Evolutionary conservation across 345 rosid genomes (phyloP).

Genomic region (Lagerstroemia speciosa): DNA sequence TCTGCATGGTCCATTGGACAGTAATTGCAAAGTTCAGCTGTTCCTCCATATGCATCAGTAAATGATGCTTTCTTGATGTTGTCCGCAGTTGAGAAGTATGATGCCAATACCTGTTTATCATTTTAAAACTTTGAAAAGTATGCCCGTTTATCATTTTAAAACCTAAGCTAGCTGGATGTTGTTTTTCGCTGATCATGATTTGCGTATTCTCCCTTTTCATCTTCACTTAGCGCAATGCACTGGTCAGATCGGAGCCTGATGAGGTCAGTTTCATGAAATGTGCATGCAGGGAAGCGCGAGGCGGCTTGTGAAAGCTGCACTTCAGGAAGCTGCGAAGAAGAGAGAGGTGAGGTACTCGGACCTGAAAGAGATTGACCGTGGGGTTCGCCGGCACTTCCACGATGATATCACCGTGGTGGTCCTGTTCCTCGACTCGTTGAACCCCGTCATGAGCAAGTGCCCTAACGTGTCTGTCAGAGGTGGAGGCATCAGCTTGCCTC

Average conservation of each 20-base stretch:
- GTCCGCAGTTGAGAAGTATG: too few relatives aligned
- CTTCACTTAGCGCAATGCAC: not conserved
- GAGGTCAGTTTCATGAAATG: not conserved
- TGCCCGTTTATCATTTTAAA: too few relatives aligned
- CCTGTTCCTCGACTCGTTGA: constrained; percentile 11
- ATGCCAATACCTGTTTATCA: too few relatives aligned
- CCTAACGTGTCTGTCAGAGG: constrained; percentile 3
- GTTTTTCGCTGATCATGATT: too few relatives aligned
- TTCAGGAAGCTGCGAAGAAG: constrained; percentile 16
- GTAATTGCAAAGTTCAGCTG: too few relatives aligned
- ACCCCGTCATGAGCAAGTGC: not conserved
- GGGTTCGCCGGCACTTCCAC: constrained; percentile 16
- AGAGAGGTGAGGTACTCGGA: constrained; percentile 15
- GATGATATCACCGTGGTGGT: constrained; percentile 13
- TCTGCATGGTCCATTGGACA: too few relatives aligned
- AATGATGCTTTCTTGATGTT: too few relatives aligned
- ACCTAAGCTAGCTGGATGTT: too few relatives aligned
- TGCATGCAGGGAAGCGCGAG: constrained; percentile 10
- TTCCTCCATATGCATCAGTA: too few relatives aligned
- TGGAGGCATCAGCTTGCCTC: constrained; percentile 12
- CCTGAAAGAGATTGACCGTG: constrained; percentile 14
- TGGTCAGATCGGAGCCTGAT: too few relatives aligned
- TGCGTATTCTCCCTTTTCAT: too few relatives aligned
- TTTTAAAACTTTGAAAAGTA: too few relatives aligned
- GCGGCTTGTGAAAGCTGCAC: constrained; percentile 12